Evolutionary conservation across 306 rosid genomes (phyloP), one percentile per base, ranked within the genome.

Genomic region (Prunus fruticosa): DNA sequence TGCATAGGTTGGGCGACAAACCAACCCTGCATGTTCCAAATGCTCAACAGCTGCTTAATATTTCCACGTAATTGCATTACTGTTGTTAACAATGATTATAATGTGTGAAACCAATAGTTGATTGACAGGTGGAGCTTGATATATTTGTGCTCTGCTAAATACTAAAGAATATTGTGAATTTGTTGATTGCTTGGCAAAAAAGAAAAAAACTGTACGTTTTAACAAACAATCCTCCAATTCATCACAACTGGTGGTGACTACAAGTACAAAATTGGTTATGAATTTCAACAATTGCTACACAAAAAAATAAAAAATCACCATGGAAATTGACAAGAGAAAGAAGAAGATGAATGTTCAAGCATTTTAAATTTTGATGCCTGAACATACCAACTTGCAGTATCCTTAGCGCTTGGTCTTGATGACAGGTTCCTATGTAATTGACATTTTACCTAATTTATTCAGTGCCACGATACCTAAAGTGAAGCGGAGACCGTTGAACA

Each of bases 401-500:
- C 65, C 76, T 20, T 54, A 2, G 9, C 20, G 16, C 15, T 20
- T 71, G 62, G 10, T 41, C 14, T 4, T 71, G 41, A 34, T 34
- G 41, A 5, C 41, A 34, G 41, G 41, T 34, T 34, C 41, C 41
- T 34, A 34, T 34, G 41, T 1, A 34, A 34, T 34, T 34, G 25
- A 16, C 57, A 10, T 18, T 49, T 73, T 20, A 47, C 11, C 38
- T 67, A 76, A 85, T 60, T 3, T 14, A 19, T 14, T 49, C 53
- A 15, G 73, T 71, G 72, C 20, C 81, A 68, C 64, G 79, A 6
- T 73, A 71, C 60, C 83, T n/a, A 16, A 75, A 52, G 53, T 30
- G 71, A 25, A 34, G 14, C 2, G 60, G 75, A 23, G 74, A 1
- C 11, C 64, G 78, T 23, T 7, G 68, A 73, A 8, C 22, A 9